Evolutionary conservation across 805 yeast genomes (phyloP).

Genomic region (Blastobotrys americana): DNA sequence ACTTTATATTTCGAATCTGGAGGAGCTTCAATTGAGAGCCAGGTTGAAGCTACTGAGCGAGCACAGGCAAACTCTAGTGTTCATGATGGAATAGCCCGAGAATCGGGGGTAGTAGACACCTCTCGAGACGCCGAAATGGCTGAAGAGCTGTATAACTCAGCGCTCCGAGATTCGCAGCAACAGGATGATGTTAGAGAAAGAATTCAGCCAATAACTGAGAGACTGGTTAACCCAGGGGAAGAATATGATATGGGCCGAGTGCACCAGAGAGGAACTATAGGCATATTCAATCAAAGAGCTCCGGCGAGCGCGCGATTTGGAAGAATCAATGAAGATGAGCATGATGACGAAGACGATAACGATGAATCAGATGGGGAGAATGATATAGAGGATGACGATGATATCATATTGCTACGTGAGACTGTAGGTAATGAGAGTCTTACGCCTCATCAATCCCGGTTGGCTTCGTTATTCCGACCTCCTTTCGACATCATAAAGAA

Average conservation of each 20-base stretch:
- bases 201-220: conserved; percentile 70
- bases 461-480: conserved; percentile 82
- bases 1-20: conserved; percentile 65
- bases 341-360: conserved; percentile 36
- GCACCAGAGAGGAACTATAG: conserved; percentile 22
- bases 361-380: conserved; percentile 33
- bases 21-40: conserved; percentile 30
- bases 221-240: conserved; percentile 45
- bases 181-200: conserved; percentile 62
- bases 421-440: conserved; percentile 32
- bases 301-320: conserved; percentile 9
- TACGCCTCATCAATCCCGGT: conserved; percentile 50
- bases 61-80: conserved; percentile 1
- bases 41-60: conserved; percentile 11
- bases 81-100: background rate
- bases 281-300: conserved; percentile 48
- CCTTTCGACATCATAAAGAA: conserved; percentile 84
- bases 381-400: conserved; percentile 27
- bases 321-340: conserved; percentile 33
- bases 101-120: background rate
- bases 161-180: conserved; percentile 15
- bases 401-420: conserved; percentile 21
- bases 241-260: conserved; percentile 18
- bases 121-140: conserved; percentile 12
- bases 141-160: conserved; percentile 20